A percentile compares a stretch with the other conserved stretches of the same genome.
phyloP scores from a whole-genome alignment of 2,329 filamentous ascomycete genomes.

The Nemania sp. region DNA sequence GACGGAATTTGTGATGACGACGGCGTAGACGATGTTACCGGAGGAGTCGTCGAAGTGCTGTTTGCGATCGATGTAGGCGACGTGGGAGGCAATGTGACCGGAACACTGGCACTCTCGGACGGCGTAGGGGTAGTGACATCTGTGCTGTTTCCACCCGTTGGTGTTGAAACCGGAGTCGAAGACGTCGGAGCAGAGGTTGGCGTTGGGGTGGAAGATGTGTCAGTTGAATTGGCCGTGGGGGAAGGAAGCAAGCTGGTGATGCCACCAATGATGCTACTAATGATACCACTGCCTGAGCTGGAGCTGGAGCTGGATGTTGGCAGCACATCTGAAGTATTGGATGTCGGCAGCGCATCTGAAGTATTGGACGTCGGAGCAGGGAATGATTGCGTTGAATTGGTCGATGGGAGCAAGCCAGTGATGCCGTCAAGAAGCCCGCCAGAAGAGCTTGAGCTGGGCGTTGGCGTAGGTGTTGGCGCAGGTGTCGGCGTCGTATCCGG shows the following conservation, averaged over 20 bases:
- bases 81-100: slow-evolving; percentile 20
- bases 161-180: not conserved
- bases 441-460: slow-evolving; percentile 10
- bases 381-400: slow-evolving; percentile 25
- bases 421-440: slow-evolving; percentile 4
- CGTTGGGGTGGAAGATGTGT: slow-evolving; percentile 10
- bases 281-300: not conserved
- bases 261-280: no score
- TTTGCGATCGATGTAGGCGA: slow-evolving; percentile 11
- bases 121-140: slow-evolving; percentile 22
- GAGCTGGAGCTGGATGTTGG: not conserved
- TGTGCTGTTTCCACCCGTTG: slow-evolving; percentile 28
- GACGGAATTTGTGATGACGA: slow-evolving; percentile 9
- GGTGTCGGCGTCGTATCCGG: slow-evolving; percentile 8
- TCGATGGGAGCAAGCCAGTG: slow-evolving; percentile 18
- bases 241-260: slow-evolving; percentile 11
- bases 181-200: slow-evolving; percentile 1
- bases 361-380: slow-evolving; percentile 18
- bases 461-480: no score
- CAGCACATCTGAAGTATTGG: no score
- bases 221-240: slow-evolving; percentile 24
- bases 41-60: slow-evolving; percentile 18
- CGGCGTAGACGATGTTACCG: slow-evolving; percentile 13
- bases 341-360: not conserved
- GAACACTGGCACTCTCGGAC: slow-evolving; percentile 24